These are phyloP conservation scores for Polytrichum commune DNA, from an alignment of 225 moss, liverwort and hornwort genomes.

Conservation along the genomic window DNA sequence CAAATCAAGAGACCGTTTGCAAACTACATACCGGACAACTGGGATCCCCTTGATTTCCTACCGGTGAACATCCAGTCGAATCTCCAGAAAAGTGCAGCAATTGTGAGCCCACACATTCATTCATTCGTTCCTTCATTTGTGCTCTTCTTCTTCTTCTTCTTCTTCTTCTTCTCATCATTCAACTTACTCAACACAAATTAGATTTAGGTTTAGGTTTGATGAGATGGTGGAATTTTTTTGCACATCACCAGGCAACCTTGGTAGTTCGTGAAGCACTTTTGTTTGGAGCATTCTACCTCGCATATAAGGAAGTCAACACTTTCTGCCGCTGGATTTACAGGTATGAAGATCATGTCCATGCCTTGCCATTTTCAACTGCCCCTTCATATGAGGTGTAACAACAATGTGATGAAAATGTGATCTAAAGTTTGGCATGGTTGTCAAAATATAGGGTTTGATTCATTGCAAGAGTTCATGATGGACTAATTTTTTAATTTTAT, in stretches of 20 bases:
- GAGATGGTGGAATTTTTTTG: too few relatives aligned
- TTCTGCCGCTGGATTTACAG: constrained; percentile 23
- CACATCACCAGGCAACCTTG: constrained; percentile 31
- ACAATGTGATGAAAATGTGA: background rate
- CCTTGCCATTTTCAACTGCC: background rate
- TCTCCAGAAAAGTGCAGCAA: constrained; percentile 56
- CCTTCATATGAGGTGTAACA: background rate
- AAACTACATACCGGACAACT: constrained; percentile 45
- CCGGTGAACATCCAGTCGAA: constrained; percentile 54
- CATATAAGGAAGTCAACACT: constrained; percentile 25
- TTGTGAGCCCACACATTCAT: constrained; percentile 36
- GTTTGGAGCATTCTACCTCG: constrained; percentile 13
- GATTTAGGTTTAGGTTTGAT: too few relatives aligned
- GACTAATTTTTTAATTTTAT: too few relatives aligned
- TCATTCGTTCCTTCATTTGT: constrained; percentile 1
- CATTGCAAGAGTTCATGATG: too few relatives aligned
- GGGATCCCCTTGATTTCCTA: constrained; percentile 61
- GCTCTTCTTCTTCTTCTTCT: background rate
- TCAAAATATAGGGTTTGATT: too few relatives aligned
- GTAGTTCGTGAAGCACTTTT: constrained; percentile 35
- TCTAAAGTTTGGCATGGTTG: too few relatives aligned
- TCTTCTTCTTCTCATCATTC: too few relatives aligned
- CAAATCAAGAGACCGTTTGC: constrained; percentile 34
- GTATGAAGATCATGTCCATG: constrained; percentile 1
- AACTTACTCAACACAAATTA: too few relatives aligned